These are phyloP conservation scores for Prunus mongolica DNA, from an alignment of 306 rosid species.

Conservation along the genomic window DNA sequence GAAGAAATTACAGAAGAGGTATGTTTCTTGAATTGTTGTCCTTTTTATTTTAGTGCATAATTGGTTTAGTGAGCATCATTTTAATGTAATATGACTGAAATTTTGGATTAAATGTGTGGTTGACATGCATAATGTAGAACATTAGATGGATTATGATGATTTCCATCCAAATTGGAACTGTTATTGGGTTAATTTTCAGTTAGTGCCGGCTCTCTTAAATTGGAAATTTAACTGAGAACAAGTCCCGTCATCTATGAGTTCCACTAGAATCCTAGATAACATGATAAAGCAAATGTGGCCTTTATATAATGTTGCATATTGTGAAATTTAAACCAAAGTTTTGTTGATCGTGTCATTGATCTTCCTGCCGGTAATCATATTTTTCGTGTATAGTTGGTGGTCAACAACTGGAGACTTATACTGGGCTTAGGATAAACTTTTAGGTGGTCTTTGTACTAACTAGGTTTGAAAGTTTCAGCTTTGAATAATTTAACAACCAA, in stretches of 20 bases:
- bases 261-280: not conserved
- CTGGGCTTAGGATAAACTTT: not conserved
- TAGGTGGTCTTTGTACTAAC: not conserved
- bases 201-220: not conserved
- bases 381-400: not conserved
- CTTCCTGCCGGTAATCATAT: not conserved
- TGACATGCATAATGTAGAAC: not conserved
- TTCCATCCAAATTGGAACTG: not conserved
- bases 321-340: not conserved
- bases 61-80: not conserved
- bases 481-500: not conserved
- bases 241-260: not conserved
- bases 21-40: conserved; percentile 6
- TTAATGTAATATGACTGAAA: not conserved
- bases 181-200: not conserved
- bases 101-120: not conserved
- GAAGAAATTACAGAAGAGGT: conserved; percentile 83
- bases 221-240: not conserved
- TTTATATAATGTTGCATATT: not conserved
- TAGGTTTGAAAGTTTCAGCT: not conserved
- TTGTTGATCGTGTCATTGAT: not conserved
- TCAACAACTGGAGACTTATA: no score
- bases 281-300: not conserved
- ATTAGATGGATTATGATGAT: not conserved
- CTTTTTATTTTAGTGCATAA: not conserved